Evolutionary conservation across 345 rosid species (phyloP), one percentile per base, ranked within the genome.

Genomic region (Eucalyptus cladocalyx): DNA sequence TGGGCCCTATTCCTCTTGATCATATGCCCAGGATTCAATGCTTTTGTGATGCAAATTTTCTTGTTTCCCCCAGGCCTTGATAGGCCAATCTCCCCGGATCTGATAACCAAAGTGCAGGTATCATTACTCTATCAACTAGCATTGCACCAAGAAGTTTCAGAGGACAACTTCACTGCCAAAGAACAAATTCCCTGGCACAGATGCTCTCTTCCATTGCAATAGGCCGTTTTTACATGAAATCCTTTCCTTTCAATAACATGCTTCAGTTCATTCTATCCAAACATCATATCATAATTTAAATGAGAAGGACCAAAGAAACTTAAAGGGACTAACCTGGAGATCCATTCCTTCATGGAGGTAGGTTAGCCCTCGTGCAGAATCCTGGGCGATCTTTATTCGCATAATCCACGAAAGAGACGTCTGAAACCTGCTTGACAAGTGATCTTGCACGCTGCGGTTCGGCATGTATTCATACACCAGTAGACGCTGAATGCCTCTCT

Each of bases 291-390:
- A 32, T 86, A 86, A n/a, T 49, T 76, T 40, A 37, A 76, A 76
- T 11, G 45, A 76, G 83, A 51, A 32, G 87, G 62, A 51, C 45
- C 34, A 56, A 51, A 53, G 87, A 88, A 58, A 62, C 48, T 32
- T 21, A 76, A 76, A 69, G 43, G 40, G 56, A 86, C 47, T 60
- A 86, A 97, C 99, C 99, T 98, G 98, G 94, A 98, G 95, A 88
- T 97, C 98, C 98, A 98, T 95, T 91, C 95, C 99, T 89, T 97
- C 96, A 53, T 97, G 99, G 88, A 97, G 98, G 89, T 95, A 97
- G 76, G 99, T 94, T 87, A 97, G 94, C 89, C 99, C 99, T 54
- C 94, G 93, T 65, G 99, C 98, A 65, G 99, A 94, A 90, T 97
- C 97, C 88, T 93, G 96, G 88, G 99, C 99, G 62, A 98, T 95